A percentile compares a stretch with the other conserved stretches of the same genome.
Evolutionary conservation across 192 early-diverging fungal genomes (phyloP).

Genomic region (Podila epigama): DNA sequence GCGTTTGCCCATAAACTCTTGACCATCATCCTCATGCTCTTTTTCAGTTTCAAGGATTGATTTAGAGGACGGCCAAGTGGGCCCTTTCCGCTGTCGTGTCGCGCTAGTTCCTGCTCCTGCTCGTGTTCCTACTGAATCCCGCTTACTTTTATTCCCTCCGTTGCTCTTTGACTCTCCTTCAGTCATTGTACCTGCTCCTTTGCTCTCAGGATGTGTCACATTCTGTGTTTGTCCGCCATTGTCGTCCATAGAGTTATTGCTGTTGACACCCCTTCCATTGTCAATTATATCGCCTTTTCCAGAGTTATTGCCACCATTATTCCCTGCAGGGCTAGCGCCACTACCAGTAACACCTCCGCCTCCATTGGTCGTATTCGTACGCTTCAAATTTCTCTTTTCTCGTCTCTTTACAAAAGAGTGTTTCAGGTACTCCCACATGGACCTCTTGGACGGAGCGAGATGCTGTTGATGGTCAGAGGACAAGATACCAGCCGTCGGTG

Average conservation of each 20-base stretch:
- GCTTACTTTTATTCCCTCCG: too few species aligned
- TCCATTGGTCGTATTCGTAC: too few species aligned
- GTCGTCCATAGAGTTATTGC: too few species aligned
- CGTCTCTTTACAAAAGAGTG: conserved; percentile 8
- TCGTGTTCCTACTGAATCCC: too few species aligned
- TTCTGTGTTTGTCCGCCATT: neutral
- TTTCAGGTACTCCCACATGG: conserved; percentile 12
- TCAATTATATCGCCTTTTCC: neutral
- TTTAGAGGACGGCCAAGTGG: conserved; percentile 3
- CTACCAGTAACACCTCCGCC: too few species aligned
- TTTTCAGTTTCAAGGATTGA: conserved; percentile 11
- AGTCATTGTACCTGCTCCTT: too few species aligned
- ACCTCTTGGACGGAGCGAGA: neutral
- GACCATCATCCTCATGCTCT: conserved; percentile 27
- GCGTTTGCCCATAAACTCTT: conserved; percentile 39
- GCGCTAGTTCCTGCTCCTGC: neutral
- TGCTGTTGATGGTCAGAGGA: neutral
- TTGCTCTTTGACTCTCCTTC: too few species aligned
- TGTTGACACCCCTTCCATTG: neutral
- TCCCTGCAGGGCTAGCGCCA: too few species aligned
- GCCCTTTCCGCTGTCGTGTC: neutral
- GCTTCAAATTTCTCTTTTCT: neutral
- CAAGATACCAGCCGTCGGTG: conserved; percentile 9
- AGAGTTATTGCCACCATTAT: neutral
- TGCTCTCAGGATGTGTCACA: too few species aligned